Conservation (phyloP, 768 basidiomycete genomes). For the Phlebiopsis gigantea region DNA sequence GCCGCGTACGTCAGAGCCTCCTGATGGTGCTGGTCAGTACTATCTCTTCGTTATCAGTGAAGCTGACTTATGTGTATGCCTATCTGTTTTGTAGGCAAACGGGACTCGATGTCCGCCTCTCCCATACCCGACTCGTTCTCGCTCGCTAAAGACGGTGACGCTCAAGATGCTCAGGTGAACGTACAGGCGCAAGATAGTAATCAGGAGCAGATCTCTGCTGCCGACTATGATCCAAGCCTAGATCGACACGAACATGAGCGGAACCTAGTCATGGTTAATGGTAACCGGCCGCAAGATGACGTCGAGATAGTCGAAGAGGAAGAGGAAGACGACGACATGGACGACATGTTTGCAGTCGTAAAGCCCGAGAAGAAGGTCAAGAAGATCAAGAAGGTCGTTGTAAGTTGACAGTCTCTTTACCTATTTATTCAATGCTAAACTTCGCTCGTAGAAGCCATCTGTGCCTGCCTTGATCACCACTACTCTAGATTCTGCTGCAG, state of each 20-base stretch:
- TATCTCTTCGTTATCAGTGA: background rate
- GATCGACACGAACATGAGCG: constrained; percentile 85
- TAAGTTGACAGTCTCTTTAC: constrained; percentile 29
- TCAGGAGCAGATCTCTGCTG: constrained; percentile 76
- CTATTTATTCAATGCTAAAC: background rate
- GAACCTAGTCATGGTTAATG: constrained; percentile 45
- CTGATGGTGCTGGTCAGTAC: background rate
- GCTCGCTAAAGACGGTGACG: constrained; percentile 60
- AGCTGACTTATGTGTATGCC: background rate
- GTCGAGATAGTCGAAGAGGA: constrained; percentile 42
- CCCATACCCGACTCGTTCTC: constrained; percentile 58
- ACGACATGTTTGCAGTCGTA: constrained; percentile 91
- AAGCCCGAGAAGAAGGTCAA: constrained; percentile 44
- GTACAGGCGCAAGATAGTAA: constrained; percentile 40
- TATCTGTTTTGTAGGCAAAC: constrained; percentile 32
- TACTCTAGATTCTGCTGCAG: constrained; percentile 86
- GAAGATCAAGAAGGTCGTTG: constrained; percentile 50
- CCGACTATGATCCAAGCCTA: constrained; percentile 84
- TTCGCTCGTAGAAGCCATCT: constrained; percentile 36
- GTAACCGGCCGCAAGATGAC: constrained; percentile 33
- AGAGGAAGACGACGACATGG: constrained; percentile 81
- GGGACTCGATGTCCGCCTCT: constrained; percentile 52
- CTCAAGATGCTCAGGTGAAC: constrained; percentile 43
- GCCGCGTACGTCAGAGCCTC: constrained; percentile 6
- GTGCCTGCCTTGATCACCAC: constrained; percentile 66